Evolutionary conservation across 768 basidiomycete species (phyloP).

Genomic region (Psilocybe subaeruginosa): DNA sequence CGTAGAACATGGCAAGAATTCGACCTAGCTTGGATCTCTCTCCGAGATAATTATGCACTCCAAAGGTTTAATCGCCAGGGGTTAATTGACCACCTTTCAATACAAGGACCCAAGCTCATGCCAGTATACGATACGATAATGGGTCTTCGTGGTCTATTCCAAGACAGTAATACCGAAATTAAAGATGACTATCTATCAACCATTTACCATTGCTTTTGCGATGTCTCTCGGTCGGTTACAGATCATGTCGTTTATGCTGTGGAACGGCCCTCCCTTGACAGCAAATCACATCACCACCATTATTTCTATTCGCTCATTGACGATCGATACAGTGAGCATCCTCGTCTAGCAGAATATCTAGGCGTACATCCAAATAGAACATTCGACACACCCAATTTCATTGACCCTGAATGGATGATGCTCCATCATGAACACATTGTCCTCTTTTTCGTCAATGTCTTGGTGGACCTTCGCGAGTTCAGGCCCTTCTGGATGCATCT

Average conservation of each 20-base stretch:
- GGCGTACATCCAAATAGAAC: neutral
- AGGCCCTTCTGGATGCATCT: neutral
- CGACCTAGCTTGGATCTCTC: conserved; percentile 3
- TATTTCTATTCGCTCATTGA: neutral
- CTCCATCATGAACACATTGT: conserved; percentile 2
- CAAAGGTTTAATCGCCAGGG: neutral
- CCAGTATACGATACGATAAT: neutral
- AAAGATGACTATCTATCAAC: neutral
- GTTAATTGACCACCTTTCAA: neutral
- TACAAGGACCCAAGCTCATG: neutral
- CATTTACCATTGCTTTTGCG: conserved; percentile 3
- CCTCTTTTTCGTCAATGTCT: neutral
- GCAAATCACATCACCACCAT: neutral
- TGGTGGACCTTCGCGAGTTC: neutral
- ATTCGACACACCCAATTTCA: neutral
- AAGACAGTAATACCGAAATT: neutral
- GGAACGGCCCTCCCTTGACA: neutral
- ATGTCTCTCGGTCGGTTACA: neutral
- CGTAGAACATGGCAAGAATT: neutral
- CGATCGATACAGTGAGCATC: neutral
- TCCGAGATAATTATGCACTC: neutral
- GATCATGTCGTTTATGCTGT: neutral
- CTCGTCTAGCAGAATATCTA: neutral
- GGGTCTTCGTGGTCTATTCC: neutral
- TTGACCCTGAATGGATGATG: neutral